Conservation (phyloP, 1,284 basidiomycete species). For the Xerocomus nothofagi region DNA sequence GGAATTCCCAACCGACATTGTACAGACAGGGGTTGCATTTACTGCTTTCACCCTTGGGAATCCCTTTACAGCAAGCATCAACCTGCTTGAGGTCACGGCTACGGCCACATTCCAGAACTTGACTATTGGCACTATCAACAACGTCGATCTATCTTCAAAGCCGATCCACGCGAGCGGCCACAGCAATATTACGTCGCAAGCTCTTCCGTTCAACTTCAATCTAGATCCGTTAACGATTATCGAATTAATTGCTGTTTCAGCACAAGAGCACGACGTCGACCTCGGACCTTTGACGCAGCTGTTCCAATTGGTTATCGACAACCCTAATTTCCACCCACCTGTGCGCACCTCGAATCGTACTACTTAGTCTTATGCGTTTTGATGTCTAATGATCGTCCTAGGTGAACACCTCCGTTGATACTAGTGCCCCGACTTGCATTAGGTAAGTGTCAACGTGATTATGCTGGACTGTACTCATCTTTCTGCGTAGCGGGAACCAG, state of each 20-base stretch:
- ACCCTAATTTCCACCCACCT: constrained; percentile 50
- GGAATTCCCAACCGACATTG: constrained; percentile 59
- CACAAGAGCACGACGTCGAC: constrained; percentile 55
- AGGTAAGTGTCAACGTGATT: constrained; percentile 39
- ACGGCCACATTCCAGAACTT: constrained; percentile 56
- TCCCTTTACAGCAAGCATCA: constrained; percentile 78
- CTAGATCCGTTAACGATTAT: constrained; percentile 65
- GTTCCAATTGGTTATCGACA: constrained; percentile 57
- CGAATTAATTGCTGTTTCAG: constrained; percentile 52
- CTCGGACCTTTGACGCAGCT: constrained; percentile 63
- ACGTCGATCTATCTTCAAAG: constrained; percentile 50
- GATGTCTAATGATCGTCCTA: constrained; percentile 22
- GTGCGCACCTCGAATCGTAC: constrained; percentile 2
- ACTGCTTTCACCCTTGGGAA: constrained; percentile 62
- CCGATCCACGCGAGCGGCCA: constrained; percentile 66
- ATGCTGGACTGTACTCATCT: constrained; percentile 10
- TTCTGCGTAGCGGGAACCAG: constrained; percentile 52
- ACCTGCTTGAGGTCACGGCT: constrained; percentile 59
- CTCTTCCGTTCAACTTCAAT: constrained; percentile 66
- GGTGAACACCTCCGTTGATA: constrained; percentile 60
- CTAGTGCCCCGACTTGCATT: constrained; percentile 50
- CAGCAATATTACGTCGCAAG: constrained; percentile 57
- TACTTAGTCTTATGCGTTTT: neutral
- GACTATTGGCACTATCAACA: constrained; percentile 57
- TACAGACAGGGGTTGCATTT: constrained; percentile 55